A percentile compares a stretch with the other conserved stretches of the same genome.
Evolutionary conservation across 108 stramenopile species (phyloP).

Genomic region (Conticribra weissflogii): DNA sequence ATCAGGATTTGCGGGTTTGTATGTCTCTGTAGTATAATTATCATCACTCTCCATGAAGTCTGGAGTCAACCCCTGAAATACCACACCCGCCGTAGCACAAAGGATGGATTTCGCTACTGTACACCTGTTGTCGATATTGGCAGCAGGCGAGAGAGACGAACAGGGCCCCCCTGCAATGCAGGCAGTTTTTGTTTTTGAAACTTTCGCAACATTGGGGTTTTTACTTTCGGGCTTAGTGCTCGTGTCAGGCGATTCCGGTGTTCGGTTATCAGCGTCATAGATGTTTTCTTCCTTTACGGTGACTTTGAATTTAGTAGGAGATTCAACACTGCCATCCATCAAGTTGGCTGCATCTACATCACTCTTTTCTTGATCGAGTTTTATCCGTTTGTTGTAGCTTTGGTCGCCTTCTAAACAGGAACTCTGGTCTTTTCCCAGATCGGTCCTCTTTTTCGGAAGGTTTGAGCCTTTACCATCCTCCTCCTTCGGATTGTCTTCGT

Average conservation of each 20-base stretch:
- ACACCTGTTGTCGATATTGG: background rate
- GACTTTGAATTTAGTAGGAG: background rate
- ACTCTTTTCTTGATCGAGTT: background rate
- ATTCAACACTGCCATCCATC: slow-evolving; percentile 4
- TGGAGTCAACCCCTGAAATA: slow-evolving; percentile 66
- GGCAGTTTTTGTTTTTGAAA: background rate
- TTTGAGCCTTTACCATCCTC: too few relatives aligned
- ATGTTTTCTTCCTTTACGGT: background rate
- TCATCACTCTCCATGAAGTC: slow-evolving; percentile 12
- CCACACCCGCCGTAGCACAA: slow-evolving; percentile 67
- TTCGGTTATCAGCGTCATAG: background rate
- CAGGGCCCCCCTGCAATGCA: background rate
- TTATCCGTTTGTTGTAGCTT: background rate
- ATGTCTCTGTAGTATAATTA: too few relatives aligned
- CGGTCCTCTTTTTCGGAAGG: background rate
- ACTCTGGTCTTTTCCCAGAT: background rate
- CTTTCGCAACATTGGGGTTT: background rate
- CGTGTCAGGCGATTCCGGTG: background rate
- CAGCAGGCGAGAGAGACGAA: background rate
- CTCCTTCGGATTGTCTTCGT: background rate
- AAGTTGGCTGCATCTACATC: background rate
- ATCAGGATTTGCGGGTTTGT: too few relatives aligned
- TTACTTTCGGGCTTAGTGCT: background rate
- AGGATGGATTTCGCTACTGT: slow-evolving; percentile 67
- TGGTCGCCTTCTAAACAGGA: background rate